Percentiles rank a stretch among this genome's conserved stretches.
Conservation (phyloP, 345 rosid genomes). For the Ceriops tagal region DNA sequence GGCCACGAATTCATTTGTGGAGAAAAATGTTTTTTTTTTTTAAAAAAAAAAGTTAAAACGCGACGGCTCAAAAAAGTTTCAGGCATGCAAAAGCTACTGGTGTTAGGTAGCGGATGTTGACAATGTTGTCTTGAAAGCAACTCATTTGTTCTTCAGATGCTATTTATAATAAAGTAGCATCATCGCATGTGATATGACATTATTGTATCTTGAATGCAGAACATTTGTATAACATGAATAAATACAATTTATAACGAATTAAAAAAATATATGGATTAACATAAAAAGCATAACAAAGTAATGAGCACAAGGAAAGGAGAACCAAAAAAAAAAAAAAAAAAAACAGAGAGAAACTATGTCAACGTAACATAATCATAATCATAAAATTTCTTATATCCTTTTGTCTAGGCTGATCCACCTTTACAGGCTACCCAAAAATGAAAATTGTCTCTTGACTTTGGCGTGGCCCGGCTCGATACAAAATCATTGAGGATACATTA, state of each 20-base stretch:
- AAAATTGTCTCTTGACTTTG: background rate
- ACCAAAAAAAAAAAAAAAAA: no score
- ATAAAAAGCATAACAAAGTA: no score
- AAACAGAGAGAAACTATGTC: no score
- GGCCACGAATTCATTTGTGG: no score
- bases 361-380: no score
- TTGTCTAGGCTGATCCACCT: background rate
- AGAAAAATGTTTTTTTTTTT: background rate
- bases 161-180: no score
- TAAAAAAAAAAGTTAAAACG: background rate
- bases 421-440: background rate
- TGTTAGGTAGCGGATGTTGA: background rate
- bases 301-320: no score
- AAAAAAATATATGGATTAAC: no score
- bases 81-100: background rate
- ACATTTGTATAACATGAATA: no score
- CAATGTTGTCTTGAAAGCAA: background rate
- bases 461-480: background rate
- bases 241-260: no score
- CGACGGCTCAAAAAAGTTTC: constrained; percentile 9
- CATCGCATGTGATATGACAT: no score
- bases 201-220: no score
- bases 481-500: background rate
- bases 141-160: background rate
- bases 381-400: background rate